A percentile compares a stretch with the other conserved stretches of the same genome.
phyloP scores from a whole-genome alignment of 306 rosid genomes.

The Quercus engelmannii region DNA sequence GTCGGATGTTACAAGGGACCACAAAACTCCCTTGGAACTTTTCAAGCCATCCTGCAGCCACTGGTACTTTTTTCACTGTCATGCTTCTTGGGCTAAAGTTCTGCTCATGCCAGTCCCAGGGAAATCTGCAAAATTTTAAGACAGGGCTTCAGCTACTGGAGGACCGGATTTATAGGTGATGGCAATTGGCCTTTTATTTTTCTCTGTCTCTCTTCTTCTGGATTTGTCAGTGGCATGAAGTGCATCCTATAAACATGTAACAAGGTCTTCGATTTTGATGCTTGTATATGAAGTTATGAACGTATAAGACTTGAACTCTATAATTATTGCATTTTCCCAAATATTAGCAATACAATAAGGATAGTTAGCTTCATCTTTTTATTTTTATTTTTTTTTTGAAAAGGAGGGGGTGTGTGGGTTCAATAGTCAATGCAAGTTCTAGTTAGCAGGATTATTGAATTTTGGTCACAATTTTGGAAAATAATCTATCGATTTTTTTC shows the following conservation, averaged over 20 bases:
- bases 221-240: background rate
- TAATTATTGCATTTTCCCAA: background rate
- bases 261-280: background rate
- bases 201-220: background rate
- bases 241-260: background rate
- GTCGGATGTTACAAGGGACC: conserved; percentile 94
- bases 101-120: conserved; percentile 91
- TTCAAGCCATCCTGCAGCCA: conserved; percentile 94
- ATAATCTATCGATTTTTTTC: background rate
- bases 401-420: too few species aligned
- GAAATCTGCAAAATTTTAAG: conserved; percentile 77
- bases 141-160: conserved; percentile 89
- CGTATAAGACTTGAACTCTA: background rate
- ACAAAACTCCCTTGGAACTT: conserved; percentile 85
- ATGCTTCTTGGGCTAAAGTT: conserved; percentile 98
- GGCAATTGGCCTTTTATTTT: conserved; percentile 17
- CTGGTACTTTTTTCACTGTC: conserved; percentile 90
- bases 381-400: background rate
- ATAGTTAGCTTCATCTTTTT: background rate
- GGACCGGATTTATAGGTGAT: conserved; percentile 84
- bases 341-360: background rate
- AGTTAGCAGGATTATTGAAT: background rate
- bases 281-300: background rate
- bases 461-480: background rate
- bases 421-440: background rate